These are phyloP conservation scores for Saturnispora halmiae DNA, from an alignment of 805 yeast genomes.

Conservation along the genomic window DNA sequence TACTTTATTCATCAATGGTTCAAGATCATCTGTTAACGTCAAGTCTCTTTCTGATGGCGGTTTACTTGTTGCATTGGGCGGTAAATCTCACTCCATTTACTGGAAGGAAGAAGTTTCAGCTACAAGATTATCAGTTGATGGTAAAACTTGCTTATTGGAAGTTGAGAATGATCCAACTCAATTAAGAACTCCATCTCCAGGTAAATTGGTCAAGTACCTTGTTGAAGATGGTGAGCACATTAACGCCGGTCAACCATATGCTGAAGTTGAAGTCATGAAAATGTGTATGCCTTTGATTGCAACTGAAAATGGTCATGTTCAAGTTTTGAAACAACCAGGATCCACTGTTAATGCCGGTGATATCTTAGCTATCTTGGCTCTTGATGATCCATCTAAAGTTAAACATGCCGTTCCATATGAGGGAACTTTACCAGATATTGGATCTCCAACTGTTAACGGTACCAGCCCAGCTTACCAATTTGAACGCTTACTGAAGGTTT, in stretches of 20 bases:
- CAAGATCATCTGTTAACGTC: conserved; percentile 80
- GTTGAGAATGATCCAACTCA: conserved; percentile 98
- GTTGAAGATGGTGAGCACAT: conserved; percentile 96
- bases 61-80: conserved; percentile 74
- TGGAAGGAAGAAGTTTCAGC: conserved; percentile 98
- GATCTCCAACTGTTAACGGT: conserved; percentile 76
- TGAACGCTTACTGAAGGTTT: conserved; percentile 45
- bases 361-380: conserved; percentile 84
- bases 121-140: conserved; percentile 88
- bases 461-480: conserved; percentile 75
- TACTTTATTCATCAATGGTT: conserved; percentile 88
- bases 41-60: conserved; percentile 94
- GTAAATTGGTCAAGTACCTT: conserved; percentile 86
- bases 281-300: conserved; percentile 98
- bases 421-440: conserved; percentile 85
- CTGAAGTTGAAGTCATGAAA: conserved; percentile 99
- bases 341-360: conserved; percentile 97
- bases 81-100: conserved; percentile 89
- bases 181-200: conserved; percentile 97
- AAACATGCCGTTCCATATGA: conserved; percentile 94
- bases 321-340: conserved; percentile 94
- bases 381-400: conserved; percentile 95
- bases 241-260: conserved; percentile 84
- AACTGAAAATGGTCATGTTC: conserved; percentile 87
- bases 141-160: conserved; percentile 90